Base-by-base conservation (phyloP, 495 filamentous ascomycete genomes). In the Penicillium roqueforti region DNA sequence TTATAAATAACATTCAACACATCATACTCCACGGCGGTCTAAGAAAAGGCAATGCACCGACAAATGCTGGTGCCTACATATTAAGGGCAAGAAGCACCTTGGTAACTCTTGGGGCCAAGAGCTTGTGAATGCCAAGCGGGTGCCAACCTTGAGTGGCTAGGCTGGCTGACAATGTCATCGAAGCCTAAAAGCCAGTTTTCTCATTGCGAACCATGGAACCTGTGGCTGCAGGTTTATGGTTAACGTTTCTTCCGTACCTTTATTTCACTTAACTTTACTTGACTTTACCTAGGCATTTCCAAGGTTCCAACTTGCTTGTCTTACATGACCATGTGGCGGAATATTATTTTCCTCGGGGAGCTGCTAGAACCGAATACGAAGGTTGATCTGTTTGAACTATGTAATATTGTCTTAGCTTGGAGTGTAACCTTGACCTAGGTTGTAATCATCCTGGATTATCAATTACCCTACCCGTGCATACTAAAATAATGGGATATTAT, bases 311-410 rank as follows among this genome's bases (percentile, higher is more conserved):
- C 13, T 45, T 43, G 13, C 43, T 8, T 10, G 53, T 62, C 59
- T 62, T 44, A 62, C 60, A 59, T 64, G 61, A 40, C 62, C 59
- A 65, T 65, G 62, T 65, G 62, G 62, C 56, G 51, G 55, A 51
- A 46, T 52, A 55, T 49, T 39, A 40, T 50, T 60, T 51, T 57
- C 31, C n/a, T 56, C 48, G 54, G 60, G 48, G 60, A 62, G 38
- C 60, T 63, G 38, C 44, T 54, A 25, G 38, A 36, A 3, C 60
- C 57, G 63, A 63, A 63, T 63, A 63, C 63, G 63, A 63, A 52
- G 31, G 16, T 48, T 43, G 37, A 28, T 31, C 16, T 3, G 23
- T 25, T 11, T 32, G 4, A n/a, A 26, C 18, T 9, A 40, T n/a
- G 22, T 41, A 41, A 41, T 41, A 20, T 25, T 22, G 13, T 43